Evolutionary conservation across 1,284 basidiomycete species (phyloP), one percentile per base, ranked within the genome.

Genomic region (Psilocybe mexicana): DNA sequence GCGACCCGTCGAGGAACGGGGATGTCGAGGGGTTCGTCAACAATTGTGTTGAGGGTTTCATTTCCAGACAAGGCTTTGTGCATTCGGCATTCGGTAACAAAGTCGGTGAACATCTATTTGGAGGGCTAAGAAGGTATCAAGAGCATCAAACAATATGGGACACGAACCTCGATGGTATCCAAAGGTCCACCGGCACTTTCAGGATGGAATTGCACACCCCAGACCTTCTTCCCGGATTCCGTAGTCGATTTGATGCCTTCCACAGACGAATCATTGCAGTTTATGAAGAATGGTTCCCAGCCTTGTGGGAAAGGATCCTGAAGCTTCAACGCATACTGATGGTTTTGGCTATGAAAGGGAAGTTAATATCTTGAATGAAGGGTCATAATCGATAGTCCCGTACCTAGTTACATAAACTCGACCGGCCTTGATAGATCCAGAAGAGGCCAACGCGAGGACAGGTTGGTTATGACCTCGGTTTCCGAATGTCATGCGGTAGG

Each of bases 381-480:
- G 24, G 30, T 26, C 47, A 18, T 46, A 44, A 28, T 40, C n/a
- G 8, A 33, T 26, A 8, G 65, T 36, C 43, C 76, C 80, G 63
- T 69, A 91, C 94, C 88, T 91, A 1, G 96, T 99, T 52, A 99
- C 96, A 76, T 98, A 99, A 47, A 99, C 96, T 44, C 96, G 84
- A 18, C 96, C 97, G 50, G 96, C 93, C 71, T 88, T 92, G 78
- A 98, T 95, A 30, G 91, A 94, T 3, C 96, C 94, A 6, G 92
- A 86, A 40, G 86, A 89, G 36, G 94, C 93, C 54, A 98, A 82
- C 25, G 96, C 96, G 36, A 99, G 83, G 14, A 99, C 96, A 43
- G 96, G 96, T 74, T 99, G 96, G 73, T 99, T 99, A 76, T 99
- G 97, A n/a, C 96, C 96, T 67, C 96, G 91, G 75, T 99, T 98